A percentile compares a stretch with the other conserved stretches of the same genome.
phyloP scores from a whole-genome alignment of 352 stramenopile species.

The Pythium vanterpoolii region DNA sequence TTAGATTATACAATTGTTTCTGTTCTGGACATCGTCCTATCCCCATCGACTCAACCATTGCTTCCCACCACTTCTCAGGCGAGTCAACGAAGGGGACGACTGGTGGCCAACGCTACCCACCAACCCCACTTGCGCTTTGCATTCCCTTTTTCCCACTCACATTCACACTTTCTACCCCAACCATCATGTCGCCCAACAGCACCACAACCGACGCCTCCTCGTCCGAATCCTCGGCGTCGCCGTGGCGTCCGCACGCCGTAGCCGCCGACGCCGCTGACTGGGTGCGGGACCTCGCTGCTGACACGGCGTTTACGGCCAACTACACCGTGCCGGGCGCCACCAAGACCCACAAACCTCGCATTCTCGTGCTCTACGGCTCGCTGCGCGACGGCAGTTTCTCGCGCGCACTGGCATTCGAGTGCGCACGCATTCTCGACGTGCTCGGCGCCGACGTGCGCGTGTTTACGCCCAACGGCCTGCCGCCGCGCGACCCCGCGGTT shows the following conservation, averaged over 20 bases:
- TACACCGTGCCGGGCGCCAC: slow-evolving; percentile 14
- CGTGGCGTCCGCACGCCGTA: slow-evolving; percentile 25
- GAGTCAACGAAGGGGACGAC: too few species aligned
- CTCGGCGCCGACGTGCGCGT: slow-evolving; percentile 57
- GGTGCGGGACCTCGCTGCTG: slow-evolving; percentile 21
- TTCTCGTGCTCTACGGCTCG: slow-evolving; percentile 60
- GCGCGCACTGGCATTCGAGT: slow-evolving; percentile 54
- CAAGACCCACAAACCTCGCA: slow-evolving; percentile 33
- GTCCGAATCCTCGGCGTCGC: background rate
- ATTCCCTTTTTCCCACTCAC: background rate
- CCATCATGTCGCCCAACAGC: background rate
- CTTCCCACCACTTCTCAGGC: too few species aligned
- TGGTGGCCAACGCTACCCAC: too few species aligned
- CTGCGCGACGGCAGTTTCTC: slow-evolving; percentile 46
- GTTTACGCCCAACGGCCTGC: slow-evolving; percentile 36
- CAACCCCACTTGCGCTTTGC: background rate
- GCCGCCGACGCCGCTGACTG: slow-evolving; percentile 18
- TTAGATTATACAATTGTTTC: too few species aligned
- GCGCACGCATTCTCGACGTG: slow-evolving; percentile 52
- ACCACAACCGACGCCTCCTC: background rate
- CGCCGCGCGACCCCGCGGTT: slow-evolving; percentile 47
- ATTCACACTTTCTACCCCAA: background rate
- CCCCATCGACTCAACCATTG: background rate
- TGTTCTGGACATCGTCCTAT: background rate
- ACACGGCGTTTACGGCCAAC: slow-evolving; percentile 6